Percentiles rank a stretch among this genome's conserved stretches.
phyloP scores from a whole-genome alignment of 2,329 filamentous ascomycete species.

The Myriosclerotinia curreyana region DNA sequence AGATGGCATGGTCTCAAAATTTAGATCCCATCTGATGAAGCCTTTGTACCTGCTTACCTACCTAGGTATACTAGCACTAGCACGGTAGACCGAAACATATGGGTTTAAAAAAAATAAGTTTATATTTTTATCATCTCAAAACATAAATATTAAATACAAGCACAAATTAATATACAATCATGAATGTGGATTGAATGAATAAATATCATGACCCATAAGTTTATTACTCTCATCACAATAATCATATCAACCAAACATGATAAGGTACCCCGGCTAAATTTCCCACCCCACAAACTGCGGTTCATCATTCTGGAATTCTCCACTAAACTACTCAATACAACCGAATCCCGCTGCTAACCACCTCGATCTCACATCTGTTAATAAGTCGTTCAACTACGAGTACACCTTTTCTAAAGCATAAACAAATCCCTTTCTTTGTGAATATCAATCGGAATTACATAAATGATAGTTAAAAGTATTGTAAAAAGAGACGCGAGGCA shows the following conservation, averaged over 20 bases:
- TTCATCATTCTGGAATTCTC: conserved; percentile 20
- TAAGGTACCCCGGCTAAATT: no score
- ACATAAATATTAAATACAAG: no score
- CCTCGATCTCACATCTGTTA: conserved; percentile 1
- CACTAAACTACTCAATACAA: conserved; percentile 20
- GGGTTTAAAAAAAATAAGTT: background rate
- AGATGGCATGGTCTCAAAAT: background rate
- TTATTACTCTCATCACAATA: no score
- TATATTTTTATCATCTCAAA: conserved; percentile 5
- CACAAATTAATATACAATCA: no score
- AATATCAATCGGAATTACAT: background rate
- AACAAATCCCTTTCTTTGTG: background rate
- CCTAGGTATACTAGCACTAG: no score
- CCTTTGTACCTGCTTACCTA: conserved; percentile 2
- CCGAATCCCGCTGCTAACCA: conserved; percentile 14
- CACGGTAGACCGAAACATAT: background rate
- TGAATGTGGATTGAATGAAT: no score
- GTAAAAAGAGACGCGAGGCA: conserved; percentile 2
- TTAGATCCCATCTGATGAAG: conserved; percentile 8
- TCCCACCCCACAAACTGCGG: conserved; percentile 23
- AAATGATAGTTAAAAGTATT: background rate
- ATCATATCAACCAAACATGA: no score
- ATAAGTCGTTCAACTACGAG: background rate
- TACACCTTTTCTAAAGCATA: background rate
- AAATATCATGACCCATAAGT: no score